A percentile compares a stretch with the other conserved stretches of the same genome.
Evolutionary conservation across 2,329 filamentous ascomycete genomes (phyloP).

Genomic region (Diaporthe citri): DNA sequence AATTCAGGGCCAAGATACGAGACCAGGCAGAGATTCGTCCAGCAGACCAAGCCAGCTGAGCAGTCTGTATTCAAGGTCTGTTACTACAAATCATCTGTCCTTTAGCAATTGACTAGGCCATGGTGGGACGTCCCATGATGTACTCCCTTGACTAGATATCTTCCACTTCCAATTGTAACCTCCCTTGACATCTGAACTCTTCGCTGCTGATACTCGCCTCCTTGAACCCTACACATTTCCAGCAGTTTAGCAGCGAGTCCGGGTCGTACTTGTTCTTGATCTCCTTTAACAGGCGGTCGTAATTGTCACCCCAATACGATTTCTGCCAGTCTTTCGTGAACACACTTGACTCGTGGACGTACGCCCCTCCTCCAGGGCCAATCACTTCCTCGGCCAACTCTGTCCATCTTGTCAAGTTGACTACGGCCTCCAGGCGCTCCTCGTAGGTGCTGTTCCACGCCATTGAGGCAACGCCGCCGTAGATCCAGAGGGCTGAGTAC

Average conservation of each 20-base stretch:
- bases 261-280: slow-evolving; percentile 22
- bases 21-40: neutral
- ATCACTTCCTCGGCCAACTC: slow-evolving; percentile 9
- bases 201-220: neutral
- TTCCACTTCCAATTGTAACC: neutral
- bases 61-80: neutral
- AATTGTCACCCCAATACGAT: slow-evolving; percentile 14
- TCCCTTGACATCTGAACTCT: slow-evolving; percentile 7
- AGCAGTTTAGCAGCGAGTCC: slow-evolving; percentile 1
- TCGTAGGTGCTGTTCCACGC: slow-evolving; percentile 26
- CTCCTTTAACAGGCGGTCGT: neutral
- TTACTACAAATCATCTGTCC: neutral
- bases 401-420: slow-evolving; percentile 13
- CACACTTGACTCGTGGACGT: slow-evolving; percentile 12
- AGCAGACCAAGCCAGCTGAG: neutral
- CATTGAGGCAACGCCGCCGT: neutral
- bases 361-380: slow-evolving; percentile 17
- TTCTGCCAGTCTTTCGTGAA: slow-evolving; percentile 2
- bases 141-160: neutral
- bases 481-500: slow-evolving; percentile 11
- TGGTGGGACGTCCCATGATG: neutral
- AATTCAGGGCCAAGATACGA: neutral
- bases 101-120: too few relatives aligned
- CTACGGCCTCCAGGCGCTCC: neutral
- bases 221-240: slow-evolving; percentile 28